Evolutionary conservation across 2,329 filamentous ascomycete genomes (phyloP), one percentile per base, ranked within the genome.

Genomic region (Curvularia sp.): DNA sequence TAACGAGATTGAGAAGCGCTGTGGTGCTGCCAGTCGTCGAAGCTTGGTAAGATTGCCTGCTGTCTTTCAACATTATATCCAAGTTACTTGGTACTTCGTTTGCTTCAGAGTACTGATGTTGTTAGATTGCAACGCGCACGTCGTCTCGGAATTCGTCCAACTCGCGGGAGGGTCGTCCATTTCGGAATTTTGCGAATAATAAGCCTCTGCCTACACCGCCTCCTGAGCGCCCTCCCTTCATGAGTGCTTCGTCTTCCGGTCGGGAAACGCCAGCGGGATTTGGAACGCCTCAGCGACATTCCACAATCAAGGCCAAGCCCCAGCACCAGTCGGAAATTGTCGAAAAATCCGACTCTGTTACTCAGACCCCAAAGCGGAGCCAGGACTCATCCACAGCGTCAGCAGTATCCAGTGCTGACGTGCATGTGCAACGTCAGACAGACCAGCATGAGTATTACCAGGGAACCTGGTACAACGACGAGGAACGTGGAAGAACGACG

Each of bases 1-100:
- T 53, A 86, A 88, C 15, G 92, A 97, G 75, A 96, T 97, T 84
- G 89, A 96, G 74, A 88, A 88, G 74, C 88, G 91, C 71, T 93
- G 93, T 44, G 92, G 90, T 18, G 87, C 92, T 72, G 90, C 94
- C 42, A 96, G 91, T 79, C 86, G 92, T 53, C 88, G 88, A 72
- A 90, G 87, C 73, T 86, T 87, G 82, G 90, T 91, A 84, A 79
- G 87, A 57, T 46, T 39, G 33, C 28, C 60, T 48, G 48, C 53
- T 20, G 38, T 35, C 15, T 38, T 41, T 35, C 31, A 38, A 26
- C 38, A 38, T 24, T 13, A 44, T 41, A 18, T 44, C 28, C 50
- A 33, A 35, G 30, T 22, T 31, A 52, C 42, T 62, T 13, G 28
- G 28, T 18, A 20, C 43, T 24, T 30, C 12, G 39, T 49, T 41